Conservation (phyloP, 2,329 filamentous ascomycete genomes). For the Sodiomyces alkalinus region DNA sequence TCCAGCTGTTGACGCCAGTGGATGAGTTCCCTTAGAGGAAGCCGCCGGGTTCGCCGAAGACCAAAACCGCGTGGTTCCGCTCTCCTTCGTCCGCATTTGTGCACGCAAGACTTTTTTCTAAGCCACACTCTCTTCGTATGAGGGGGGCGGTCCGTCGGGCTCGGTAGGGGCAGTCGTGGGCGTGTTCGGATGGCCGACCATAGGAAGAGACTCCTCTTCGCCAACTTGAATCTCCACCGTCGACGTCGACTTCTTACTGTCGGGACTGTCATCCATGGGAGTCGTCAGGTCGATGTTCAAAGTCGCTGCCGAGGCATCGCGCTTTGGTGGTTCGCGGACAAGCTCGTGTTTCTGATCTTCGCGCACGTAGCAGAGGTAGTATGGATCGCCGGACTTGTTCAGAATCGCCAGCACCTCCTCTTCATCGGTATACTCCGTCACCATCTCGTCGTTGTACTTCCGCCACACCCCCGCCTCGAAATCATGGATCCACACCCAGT, state of each 20-base stretch:
- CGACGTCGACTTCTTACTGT: not conserved
- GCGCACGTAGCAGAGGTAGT: conserved; percentile 71
- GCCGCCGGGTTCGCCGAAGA: not conserved
- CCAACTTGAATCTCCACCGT: not conserved
- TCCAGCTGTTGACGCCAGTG: too few species aligned
- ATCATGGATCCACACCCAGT: conserved; percentile 94
- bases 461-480: conserved; percentile 68
- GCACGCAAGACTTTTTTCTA: too few species aligned
- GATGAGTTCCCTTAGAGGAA: too few species aligned
- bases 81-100: too few species aligned
- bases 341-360: conserved; percentile 44
- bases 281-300: not conserved
- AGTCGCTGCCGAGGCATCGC: not conserved
- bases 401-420: conserved; percentile 54
- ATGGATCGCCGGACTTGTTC: conserved; percentile 58
- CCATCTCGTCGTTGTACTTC: conserved; percentile 81
- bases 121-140: too few species aligned
- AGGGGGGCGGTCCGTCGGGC: too few species aligned
- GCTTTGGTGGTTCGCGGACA: conserved; percentile 27
- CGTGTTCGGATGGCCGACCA: too few species aligned
- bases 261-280: too few species aligned
- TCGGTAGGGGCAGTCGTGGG: too few species aligned
- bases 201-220: too few species aligned
- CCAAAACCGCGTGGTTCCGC: too few species aligned
- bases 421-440: conserved; percentile 52